Evolutionary conservation across 306 rosid species (phyloP), one percentile per base, ranked within the genome.

Genomic region (Arachis stenosperma): DNA sequence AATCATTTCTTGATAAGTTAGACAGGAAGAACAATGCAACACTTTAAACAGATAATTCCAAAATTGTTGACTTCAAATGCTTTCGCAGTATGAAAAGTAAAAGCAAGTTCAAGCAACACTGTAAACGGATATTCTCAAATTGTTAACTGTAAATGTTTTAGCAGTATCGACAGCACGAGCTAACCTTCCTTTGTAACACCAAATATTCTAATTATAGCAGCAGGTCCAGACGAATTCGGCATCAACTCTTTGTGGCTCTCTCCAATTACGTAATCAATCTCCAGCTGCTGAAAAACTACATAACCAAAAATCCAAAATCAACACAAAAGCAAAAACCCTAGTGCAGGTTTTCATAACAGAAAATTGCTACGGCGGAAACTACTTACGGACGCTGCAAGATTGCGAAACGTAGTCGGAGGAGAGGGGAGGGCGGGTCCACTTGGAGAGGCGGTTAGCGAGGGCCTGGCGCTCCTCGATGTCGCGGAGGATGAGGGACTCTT

Each of bases 181-280:
- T 77, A 67, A 87, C 98, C 98, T 88, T 94, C 97, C 82, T 67
- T 89, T 2, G 98, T 86, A 44, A 94, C 98, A 44, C 98, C 96
- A 41, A 94, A 94, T 64, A 91, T 91, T 83, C 98, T 86, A 76
- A 94, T 87, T 74, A 94, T 85, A 46, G 98, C 97, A 43, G 96
- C 91, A 0, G 95, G 84, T 39, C 96, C 97, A 51, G 91, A 79
- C 10, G 87, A 78, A 43, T 87, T 88, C 1, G 95, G 95, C 72
- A 86, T 30, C 90, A 94, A 84, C 51, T 72, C 87, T 60, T 52
- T 86, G 53, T 81, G 83, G 77, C 83, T 88, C 73, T 89, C 98
- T 57, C 92, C 95, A 9, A 91, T 86, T 53, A 94, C 92, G 55
- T 89, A 94, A 78, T 94, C 97, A 73, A 94, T 94, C 79, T 94